These are phyloP conservation scores for Ganoderma multipileum DNA, from an alignment of 1,284 basidiomycete genomes.

Conservation along the genomic window DNA sequence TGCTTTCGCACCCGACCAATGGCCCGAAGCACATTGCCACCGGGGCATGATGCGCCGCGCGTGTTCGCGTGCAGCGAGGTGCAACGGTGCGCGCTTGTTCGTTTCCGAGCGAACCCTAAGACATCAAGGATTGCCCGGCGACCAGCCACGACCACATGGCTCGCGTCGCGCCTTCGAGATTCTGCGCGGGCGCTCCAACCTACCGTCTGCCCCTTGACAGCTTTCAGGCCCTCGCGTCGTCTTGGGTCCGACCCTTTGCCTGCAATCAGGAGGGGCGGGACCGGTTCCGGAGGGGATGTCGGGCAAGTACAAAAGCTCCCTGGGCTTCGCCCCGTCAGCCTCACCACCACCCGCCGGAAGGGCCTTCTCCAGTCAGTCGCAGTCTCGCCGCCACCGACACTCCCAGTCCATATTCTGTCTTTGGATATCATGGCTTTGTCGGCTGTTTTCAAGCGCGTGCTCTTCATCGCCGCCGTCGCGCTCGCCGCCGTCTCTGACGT, in stretches of 20 bases:
- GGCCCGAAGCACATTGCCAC: background rate
- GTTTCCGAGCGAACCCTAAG: background rate
- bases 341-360: background rate
- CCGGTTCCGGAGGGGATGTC: background rate
- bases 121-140: background rate
- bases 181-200: background rate
- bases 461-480: constrained; percentile 30
- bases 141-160: background rate
- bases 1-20: background rate
- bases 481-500: constrained; percentile 36
- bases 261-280: background rate
- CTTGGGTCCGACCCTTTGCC: background rate
- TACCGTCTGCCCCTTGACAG: background rate
- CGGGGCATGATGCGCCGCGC: background rate
- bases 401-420: background rate
- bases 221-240: background rate
- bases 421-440: constrained; percentile 32
- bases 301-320: background rate
- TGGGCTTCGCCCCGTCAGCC: background rate
- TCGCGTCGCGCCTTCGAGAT: background rate
- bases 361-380: background rate
- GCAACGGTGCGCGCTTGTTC: background rate
- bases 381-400: constrained; percentile 10
- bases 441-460: constrained; percentile 27
- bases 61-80: background rate